phyloP scores from a whole-genome alignment of 2,329 filamentous ascomycete genomes.

The Trichoderma sp. region DNA sequence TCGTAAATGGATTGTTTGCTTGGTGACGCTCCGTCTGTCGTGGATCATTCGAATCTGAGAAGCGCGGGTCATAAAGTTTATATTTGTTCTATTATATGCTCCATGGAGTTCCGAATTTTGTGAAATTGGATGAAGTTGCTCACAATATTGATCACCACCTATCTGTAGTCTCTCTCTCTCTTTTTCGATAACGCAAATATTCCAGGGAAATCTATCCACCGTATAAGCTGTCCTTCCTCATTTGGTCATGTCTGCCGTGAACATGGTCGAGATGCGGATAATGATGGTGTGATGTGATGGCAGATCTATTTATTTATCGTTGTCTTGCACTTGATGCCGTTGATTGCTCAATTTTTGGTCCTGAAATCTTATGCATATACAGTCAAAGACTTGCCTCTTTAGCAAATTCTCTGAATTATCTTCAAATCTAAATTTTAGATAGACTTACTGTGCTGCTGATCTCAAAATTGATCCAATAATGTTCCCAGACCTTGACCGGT shows the following conservation, averaged over 20 bases:
- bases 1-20: too few relatives aligned
- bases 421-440: too few relatives aligned
- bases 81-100: too few relatives aligned
- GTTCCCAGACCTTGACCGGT: background rate
- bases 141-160: too few relatives aligned
- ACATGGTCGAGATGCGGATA: background rate
- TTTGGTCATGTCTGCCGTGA: background rate
- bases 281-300: background rate
- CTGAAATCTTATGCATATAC: background rate
- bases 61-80: too few relatives aligned
- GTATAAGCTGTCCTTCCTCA: background rate
- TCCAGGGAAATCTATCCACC: too few relatives aligned
- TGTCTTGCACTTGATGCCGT: background rate
- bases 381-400: background rate
- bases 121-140: too few relatives aligned
- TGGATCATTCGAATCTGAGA: too few relatives aligned
- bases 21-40: too few relatives aligned
- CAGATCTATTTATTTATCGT: background rate
- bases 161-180: too few relatives aligned
- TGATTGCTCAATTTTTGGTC: background rate
- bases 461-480: background rate
- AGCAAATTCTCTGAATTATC: background rate
- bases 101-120: too few relatives aligned
- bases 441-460: background rate
- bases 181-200: too few relatives aligned